These are phyloP conservation scores for Cladosporium oxysporum DNA, from an alignment of 2,329 filamentous ascomycete species.

Conservation along the genomic window DNA sequence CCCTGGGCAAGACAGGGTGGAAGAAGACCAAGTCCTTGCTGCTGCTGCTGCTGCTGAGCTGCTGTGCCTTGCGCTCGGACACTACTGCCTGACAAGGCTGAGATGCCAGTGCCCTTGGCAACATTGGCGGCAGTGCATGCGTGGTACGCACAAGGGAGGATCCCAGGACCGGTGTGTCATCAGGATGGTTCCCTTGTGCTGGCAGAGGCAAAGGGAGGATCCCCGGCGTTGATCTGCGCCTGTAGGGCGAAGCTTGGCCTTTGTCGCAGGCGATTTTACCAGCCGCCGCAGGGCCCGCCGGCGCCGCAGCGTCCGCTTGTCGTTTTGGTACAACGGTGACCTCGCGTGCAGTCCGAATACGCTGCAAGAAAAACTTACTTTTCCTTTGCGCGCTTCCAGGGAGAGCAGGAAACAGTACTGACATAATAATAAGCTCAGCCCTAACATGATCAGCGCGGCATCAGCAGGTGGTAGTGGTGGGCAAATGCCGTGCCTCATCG, in stretches of 20 bases:
- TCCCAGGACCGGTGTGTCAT: background rate
- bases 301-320: conserved; percentile 6
- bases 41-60: too few relatives aligned
- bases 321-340: background rate
- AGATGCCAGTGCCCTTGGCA: conserved; percentile 2
- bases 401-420: background rate
- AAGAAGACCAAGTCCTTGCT: background rate
- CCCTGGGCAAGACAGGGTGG: background rate
- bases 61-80: background rate
- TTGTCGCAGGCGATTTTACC: background rate
- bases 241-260: conserved; percentile 15
- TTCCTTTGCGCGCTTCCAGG: background rate
- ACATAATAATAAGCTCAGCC: background rate
- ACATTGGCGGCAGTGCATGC: background rate
- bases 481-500: background rate
- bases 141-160: background rate
- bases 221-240: background rate
- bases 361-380: background rate
- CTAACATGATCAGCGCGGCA: background rate
- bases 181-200: background rate
- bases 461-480: background rate
- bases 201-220: background rate
- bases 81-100: background rate
- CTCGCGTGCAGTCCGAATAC: background rate
- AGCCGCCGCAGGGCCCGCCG: conserved; percentile 7